Evolutionary conservation across 208 protist genomes (phyloP).

Genomic region (Naegleria fowleri): DNA sequence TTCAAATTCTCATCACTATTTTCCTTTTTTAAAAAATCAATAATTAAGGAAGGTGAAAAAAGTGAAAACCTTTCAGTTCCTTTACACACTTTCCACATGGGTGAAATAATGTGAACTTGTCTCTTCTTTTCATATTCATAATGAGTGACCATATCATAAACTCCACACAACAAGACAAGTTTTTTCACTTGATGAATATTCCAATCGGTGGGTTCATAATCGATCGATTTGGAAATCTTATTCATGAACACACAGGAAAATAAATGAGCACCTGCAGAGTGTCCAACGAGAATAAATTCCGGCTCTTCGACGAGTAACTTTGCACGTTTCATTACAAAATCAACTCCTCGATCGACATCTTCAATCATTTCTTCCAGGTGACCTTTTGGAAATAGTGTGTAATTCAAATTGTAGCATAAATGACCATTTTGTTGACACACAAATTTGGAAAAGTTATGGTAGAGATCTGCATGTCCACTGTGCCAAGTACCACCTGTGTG

Average conservation of each 20-base stretch:
- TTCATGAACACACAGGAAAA: neutral
- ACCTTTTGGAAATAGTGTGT: neutral
- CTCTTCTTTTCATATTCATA: constrained; percentile 1
- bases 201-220: neutral
- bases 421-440: neutral
- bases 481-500: neutral
- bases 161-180: neutral
- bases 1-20: neutral
- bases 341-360: neutral
- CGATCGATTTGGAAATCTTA: neutral
- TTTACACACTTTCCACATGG: neutral
- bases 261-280: neutral
- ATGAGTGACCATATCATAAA: neutral
- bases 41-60: neutral
- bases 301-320: neutral
- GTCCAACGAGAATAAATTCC: neutral
- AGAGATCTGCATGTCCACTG: neutral
- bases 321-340: neutral
- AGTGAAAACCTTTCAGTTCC: neutral
- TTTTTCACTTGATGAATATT: neutral
- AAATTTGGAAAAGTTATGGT: neutral
- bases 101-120: neutral
- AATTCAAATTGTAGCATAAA: neutral
- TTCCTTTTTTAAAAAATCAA: neutral
- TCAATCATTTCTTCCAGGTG: neutral